Base-by-base conservation (phyloP, 805 yeast species). In the Torulaspora quercuum region DNA sequence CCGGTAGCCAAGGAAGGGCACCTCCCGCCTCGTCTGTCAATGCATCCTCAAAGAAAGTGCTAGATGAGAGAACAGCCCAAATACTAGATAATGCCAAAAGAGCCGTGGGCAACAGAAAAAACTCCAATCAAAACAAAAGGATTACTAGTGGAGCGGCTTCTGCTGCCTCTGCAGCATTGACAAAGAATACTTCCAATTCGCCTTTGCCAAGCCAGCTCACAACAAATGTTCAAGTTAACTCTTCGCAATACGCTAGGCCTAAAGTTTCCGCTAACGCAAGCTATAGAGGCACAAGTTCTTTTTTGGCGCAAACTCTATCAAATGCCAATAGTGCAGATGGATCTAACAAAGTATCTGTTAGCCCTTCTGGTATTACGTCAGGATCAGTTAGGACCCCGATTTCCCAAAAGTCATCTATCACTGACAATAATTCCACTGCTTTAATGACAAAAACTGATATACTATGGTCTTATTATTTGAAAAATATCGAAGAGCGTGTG, bases 401-500 rank as follows among this genome's bases (percentile, higher is more conserved):
- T 10, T 31, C 22, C 8, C 32, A 12, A 13, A 29, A 10, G 18
- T n/a, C 5, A 3, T 11, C 18, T 19, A 17, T 26, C 14, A 16
- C 28, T 23, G 37, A 39, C 3, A 32, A 22, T 10, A 6, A 16
- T 5, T 7, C 68, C 11, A 61, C 72, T 0, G 63, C 74, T 0
- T 73, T 80, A 6, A 55, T 74, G 59, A 66, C 74, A 1, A 65
- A 73, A 10, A 48, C 77, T 6, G 88, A 82, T 51, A 55, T 70
- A 25, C 74, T 77, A 11, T 82, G 86, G 82, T 66, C 67, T 5
- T 64, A 67, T 25, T 78, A 64, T 49, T 59, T 82, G 44, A 63
- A 58, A 14, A 75, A 72, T 49, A 59, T 68, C 1, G 78, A 78
- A 33, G 92, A 82, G 50, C 65, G 87, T 39, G 69, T 82, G 1